phyloP scores from a whole-genome alignment of 129 eudicot genomes.

The Gnaphalium uliginosum region DNA sequence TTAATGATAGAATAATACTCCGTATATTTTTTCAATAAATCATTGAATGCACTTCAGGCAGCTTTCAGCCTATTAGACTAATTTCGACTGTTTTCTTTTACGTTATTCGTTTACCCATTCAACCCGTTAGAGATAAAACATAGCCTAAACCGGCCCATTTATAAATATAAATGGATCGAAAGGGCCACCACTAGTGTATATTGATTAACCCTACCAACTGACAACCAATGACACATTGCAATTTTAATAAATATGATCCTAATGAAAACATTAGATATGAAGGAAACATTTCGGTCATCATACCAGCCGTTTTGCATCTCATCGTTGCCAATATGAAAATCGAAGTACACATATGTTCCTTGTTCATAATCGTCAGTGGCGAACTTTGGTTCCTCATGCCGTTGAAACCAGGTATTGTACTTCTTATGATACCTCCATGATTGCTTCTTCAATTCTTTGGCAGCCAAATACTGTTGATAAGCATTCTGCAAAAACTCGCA shows the following conservation, averaged over 20 bases:
- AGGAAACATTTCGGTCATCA: constrained; percentile 18
- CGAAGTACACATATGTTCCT: constrained; percentile 96
- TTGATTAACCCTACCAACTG: background rate
- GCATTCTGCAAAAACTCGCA: constrained; percentile 61
- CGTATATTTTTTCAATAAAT: background rate
- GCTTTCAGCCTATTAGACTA: background rate
- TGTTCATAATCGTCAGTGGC: constrained; percentile 97
- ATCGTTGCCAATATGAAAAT: constrained; percentile 75
- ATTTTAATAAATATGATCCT: background rate
- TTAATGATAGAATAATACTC: too few species aligned
- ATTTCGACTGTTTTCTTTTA: background rate
- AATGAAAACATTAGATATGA: constrained; percentile 2
- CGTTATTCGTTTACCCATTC: background rate
- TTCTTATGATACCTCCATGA: constrained; percentile 99
- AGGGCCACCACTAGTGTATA: constrained; percentile 3
- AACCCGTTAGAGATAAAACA: background rate
- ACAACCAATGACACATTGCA: background rate
- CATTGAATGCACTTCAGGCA: background rate
- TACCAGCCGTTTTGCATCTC: constrained; percentile 96
- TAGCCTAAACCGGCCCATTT: background rate
- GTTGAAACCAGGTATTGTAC: constrained; percentile 95
- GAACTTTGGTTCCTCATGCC: constrained; percentile 93
- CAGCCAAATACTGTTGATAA: constrained; percentile 95
- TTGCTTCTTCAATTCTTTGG: constrained; percentile 91
- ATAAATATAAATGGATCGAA: background rate